Conservation (phyloP, 202 grass and related monocot species). For the Brachypodium distachyon region DNA sequence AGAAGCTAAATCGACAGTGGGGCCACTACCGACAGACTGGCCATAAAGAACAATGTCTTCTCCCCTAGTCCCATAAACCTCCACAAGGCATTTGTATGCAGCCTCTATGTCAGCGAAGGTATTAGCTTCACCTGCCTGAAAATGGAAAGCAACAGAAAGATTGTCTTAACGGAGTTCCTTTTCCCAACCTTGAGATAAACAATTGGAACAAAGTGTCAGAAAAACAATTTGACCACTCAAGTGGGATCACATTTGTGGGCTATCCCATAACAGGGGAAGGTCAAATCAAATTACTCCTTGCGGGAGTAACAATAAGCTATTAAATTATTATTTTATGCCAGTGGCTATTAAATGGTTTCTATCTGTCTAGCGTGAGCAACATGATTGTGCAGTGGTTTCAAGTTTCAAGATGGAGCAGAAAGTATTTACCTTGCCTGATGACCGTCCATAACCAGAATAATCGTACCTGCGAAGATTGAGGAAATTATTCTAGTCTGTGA, state of each 20-base stretch:
- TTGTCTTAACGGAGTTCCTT: neutral
- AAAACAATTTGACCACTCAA: neutral
- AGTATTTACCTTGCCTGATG: constrained; percentile 75
- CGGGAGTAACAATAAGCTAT: neutral
- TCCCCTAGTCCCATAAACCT: constrained; percentile 56
- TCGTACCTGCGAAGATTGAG: constrained; percentile 58
- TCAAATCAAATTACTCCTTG: too few species aligned
- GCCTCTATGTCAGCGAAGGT: constrained; percentile 86
- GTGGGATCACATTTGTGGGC: neutral
- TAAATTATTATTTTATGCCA: too few species aligned
- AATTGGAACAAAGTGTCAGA: neutral
- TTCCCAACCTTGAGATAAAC: neutral
- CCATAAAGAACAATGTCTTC: constrained; percentile 87
- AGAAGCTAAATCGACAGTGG: constrained; percentile 69
- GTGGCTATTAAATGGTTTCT: neutral
- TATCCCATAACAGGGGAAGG: neutral
- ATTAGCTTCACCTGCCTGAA: constrained; percentile 80
- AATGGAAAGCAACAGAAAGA: neutral
- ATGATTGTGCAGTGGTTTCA: constrained; percentile 4
- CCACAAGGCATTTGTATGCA: constrained; percentile 72
- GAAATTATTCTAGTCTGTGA: neutral
- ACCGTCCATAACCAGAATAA: constrained; percentile 94
- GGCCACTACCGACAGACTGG: constrained; percentile 85
- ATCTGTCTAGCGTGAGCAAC: neutral
- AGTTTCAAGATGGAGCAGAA: neutral